Base-by-base conservation (phyloP, 352 stramenopile species). In the Globisporangium carolinianum region DNA sequence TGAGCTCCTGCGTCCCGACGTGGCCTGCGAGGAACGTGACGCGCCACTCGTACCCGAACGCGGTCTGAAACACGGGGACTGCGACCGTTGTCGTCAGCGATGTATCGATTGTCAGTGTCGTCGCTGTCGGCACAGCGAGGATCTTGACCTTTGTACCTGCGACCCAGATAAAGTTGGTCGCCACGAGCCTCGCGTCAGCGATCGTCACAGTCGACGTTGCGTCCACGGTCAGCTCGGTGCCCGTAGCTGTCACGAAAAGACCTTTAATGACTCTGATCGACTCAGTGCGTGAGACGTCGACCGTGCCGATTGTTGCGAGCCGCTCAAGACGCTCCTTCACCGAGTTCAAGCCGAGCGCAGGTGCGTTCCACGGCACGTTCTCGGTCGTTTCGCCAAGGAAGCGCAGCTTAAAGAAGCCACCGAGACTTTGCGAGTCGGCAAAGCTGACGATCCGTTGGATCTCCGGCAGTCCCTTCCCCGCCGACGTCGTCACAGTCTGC, bases 1-100 rank as follows among this genome's bases (percentile, higher is more conserved):
- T 73, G 6, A 95, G 57, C 4, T 91, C 80, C 57, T 98, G 89
- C 10, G 96, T 70, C 0, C 86, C 86, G 3, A 95, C 72, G 55
- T 95, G 82, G 5, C 86, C 86, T 3, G 69, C 69, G 6, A 73
- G 56, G 60, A 96, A 95, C 0, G 86, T 94, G 42, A 96, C 79
- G 5, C 61, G 58, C 86, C 85, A 96, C 42, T 84, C 60, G 51
- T 74, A 94, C 3, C 85, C 85, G 54, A 73, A 84, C 4, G 81
- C 80, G 10, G 51, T 82, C 35, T 62, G 65, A 51, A 95, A 95
- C 0, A 95, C 70, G n/a, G 75, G 80, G 2, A 86, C 71, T 5
- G 77, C 63, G 0, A 83, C 36, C 2, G 51, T 60, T 1, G 64
- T 83, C 9, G 48, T 51, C 17, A 68, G 14, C 6, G 35, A 46